A percentile compares a stretch with the other conserved stretches of the same genome.
These are phyloP conservation scores for Penicillium sp. DNA, from an alignment of 2,329 filamentous ascomycete genomes.

Conservation along the genomic window DNA sequence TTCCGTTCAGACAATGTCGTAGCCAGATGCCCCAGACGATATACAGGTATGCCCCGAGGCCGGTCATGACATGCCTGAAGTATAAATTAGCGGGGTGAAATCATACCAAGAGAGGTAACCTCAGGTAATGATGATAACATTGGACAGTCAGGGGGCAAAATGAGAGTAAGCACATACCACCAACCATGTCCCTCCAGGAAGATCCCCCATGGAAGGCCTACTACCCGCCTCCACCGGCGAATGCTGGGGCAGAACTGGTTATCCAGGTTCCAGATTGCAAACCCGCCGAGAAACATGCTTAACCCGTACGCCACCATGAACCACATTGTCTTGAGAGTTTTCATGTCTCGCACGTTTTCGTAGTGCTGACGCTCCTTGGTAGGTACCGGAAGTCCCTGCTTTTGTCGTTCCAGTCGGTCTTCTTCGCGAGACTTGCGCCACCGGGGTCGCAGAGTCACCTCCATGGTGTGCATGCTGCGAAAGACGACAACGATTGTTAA, in stretches of 20 bases:
- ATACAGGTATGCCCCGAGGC: conserved; percentile 79
- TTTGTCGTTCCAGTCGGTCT: conserved; percentile 43
- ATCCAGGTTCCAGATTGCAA: conserved; percentile 76
- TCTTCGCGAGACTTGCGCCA: conserved; percentile 51
- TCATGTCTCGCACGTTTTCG: conserved; percentile 56
- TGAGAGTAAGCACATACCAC: conserved; percentile 54
- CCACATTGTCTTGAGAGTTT: conserved; percentile 71
- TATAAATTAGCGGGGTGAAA: conserved; percentile 12
- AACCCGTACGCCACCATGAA: conserved; percentile 69
- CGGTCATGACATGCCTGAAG: conserved; percentile 74
- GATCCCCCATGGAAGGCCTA: conserved; percentile 78
- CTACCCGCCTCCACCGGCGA: conserved; percentile 62
- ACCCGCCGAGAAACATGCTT: conserved; percentile 71
- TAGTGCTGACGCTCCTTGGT: conserved; percentile 48
- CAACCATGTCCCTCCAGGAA: conserved; percentile 72
- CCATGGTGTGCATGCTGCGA: conserved; percentile 77
- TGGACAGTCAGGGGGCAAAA: not conserved
- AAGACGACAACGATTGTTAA: conserved; percentile 70
- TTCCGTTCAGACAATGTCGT: conserved; percentile 71
- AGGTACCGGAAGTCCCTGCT: conserved; percentile 37
- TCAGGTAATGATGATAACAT: not conserved
- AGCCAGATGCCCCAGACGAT: conserved; percentile 84
- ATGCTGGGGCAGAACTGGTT: conserved; percentile 71
- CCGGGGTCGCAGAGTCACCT: conserved; percentile 61
- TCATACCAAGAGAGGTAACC: not conserved